A percentile compares a stretch with the other conserved stretches of the same genome.
These are phyloP conservation scores for Ceratobasidium sp. DNA, from an alignment of 1,284 basidiomycete genomes.

Conservation along the genomic window DNA sequence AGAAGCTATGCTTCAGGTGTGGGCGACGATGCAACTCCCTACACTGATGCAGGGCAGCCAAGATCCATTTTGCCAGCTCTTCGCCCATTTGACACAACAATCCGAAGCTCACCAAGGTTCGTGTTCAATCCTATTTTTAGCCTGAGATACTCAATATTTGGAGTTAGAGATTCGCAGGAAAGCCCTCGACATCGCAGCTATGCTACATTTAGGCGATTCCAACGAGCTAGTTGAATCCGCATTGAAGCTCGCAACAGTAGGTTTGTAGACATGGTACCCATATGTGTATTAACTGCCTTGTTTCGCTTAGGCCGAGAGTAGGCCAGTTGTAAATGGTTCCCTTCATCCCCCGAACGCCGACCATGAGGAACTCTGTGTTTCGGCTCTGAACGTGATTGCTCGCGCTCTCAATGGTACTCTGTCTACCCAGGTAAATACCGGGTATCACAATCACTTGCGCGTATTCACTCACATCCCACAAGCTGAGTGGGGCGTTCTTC, in stretches of 20 bases:
- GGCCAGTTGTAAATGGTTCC: background rate
- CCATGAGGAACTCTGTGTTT: conserved; percentile 22
- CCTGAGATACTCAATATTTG: background rate
- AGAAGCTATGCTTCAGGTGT: conserved; percentile 39
- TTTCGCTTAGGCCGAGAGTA: background rate
- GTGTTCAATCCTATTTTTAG: background rate
- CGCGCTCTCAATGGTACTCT: background rate
- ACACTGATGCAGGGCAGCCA: background rate
- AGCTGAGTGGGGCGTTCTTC: conserved; percentile 15
- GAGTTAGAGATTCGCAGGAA: background rate
- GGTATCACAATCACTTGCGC: background rate
- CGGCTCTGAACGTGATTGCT: background rate
- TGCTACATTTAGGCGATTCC: conserved; percentile 18
- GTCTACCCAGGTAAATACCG: conserved; percentile 8
- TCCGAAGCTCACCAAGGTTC: conserved; percentile 3
- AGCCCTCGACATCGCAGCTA: conserved; percentile 23
- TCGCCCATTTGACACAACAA: background rate
- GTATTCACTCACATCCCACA: background rate
- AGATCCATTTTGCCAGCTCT: background rate
- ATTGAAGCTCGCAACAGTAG: conserved; percentile 16
- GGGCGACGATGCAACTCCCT: conserved; percentile 32
- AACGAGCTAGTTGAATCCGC: conserved; percentile 20
- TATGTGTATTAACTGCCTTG: background rate
- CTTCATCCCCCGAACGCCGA: background rate
- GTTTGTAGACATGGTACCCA: background rate